These are phyloP conservation scores for Beauveria australis DNA, from an alignment of 2,329 filamentous ascomycete genomes.

Conservation along the genomic window DNA sequence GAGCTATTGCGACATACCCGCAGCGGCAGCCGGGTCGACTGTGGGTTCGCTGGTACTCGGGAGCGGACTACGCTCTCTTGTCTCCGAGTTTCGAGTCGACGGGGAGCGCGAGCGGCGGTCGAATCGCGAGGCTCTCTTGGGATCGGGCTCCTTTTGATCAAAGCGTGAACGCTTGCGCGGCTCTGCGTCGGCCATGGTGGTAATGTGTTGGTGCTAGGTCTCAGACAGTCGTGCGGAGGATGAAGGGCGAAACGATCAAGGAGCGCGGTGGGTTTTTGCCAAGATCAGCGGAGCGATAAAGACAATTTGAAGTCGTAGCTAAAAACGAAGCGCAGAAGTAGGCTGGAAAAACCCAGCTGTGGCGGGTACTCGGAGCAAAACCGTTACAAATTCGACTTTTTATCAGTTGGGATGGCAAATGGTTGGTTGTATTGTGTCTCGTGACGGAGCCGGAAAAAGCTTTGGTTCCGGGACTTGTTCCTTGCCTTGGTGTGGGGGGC, in stretches of 20 bases:
- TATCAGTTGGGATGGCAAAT: not conserved
- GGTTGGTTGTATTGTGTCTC: not conserved
- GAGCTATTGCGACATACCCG: conserved; percentile 45
- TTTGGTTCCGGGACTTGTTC: not conserved
- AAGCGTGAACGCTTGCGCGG: conserved; percentile 81
- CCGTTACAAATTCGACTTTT: not conserved
- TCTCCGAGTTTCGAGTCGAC: conserved; percentile 56
- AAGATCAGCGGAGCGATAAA: too few relatives aligned
- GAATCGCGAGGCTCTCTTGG: conserved; percentile 70
- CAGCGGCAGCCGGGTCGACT: conserved; percentile 66
- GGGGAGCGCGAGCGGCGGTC: conserved; percentile 89
- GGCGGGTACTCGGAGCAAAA: not conserved
- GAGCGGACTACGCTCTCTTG: conserved; percentile 75
- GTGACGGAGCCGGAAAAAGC: conserved; percentile 5
- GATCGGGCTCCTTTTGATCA: conserved; percentile 81
- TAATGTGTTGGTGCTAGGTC: not conserved
- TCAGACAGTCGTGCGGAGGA: not conserved
- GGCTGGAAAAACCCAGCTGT: not conserved
- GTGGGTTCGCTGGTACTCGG: conserved; percentile 37
- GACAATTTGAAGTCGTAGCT: not conserved
- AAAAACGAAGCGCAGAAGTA: not conserved
- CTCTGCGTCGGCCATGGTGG: conserved; percentile 60
- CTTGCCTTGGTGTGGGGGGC: not conserved
- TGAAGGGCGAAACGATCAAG: too few relatives aligned
- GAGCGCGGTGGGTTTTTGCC: not conserved